Conservation (phyloP, 345 rosid species). For the Microcos paniculata region DNA sequence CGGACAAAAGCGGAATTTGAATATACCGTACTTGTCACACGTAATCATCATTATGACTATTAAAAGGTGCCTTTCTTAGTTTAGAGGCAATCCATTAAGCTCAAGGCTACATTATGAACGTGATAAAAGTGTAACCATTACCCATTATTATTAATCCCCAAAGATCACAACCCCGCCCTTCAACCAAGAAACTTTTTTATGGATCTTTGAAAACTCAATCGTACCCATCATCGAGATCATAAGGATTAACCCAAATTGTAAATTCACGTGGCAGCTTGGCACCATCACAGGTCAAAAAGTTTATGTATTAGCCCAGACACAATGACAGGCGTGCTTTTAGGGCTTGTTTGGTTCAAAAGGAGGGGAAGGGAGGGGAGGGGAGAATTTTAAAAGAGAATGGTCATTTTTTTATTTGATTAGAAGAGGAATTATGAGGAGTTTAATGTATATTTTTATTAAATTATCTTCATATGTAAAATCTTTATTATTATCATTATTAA, state of each 20-base stretch:
- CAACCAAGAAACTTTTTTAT: background rate
- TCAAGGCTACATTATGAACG: background rate
- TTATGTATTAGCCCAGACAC: background rate
- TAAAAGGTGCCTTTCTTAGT: background rate
- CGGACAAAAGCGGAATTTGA: too few species aligned
- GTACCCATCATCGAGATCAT: background rate
- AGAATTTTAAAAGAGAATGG: too few species aligned
- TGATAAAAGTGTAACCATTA: background rate
- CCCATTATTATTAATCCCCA: background rate
- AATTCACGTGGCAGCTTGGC: conserved; percentile 27
- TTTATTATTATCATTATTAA: too few species aligned
- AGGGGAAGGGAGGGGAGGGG: too few species aligned
- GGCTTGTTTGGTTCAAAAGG: too few species aligned
- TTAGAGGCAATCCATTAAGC: background rate
- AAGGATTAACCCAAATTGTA: conserved; percentile 3
- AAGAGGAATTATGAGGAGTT: too few species aligned
- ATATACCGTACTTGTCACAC: too few species aligned
- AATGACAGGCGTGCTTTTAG: conserved; percentile 1
- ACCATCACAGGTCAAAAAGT: conserved; percentile 12
- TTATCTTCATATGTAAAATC: too few species aligned
- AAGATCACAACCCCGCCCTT: background rate
- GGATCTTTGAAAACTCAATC: background rate
- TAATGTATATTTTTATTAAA: too few species aligned
- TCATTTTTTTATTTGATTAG: too few species aligned
- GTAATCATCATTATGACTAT: too few species aligned